Base-by-base conservation (phyloP, 495 filamentous ascomycete genomes). In the Aspergillus avenaceus region DNA sequence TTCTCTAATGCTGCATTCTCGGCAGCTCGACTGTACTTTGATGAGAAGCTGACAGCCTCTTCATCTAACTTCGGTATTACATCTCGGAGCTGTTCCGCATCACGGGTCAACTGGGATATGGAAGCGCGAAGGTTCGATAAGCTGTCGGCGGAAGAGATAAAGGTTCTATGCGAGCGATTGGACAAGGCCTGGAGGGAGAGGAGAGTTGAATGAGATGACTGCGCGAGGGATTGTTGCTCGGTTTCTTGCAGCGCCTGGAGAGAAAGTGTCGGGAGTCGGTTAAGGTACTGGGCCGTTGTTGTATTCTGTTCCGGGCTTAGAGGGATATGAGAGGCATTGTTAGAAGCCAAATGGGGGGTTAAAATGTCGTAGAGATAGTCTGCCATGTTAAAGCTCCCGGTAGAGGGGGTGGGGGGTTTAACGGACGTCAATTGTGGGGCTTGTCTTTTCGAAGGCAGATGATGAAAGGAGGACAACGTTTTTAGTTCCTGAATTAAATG, bases 121-220 rank as follows among this genome's bases (percentile, higher is more conserved):
- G 81, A 77, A 7, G 72, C 71, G 27, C 77, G 74, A 4, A 99
- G 78, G 6, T 83, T 83, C 0, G 85, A 79, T 49, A 97, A 81
- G 58, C 88, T 84, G 53, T 82, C 76, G 18, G 90, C 81, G 12
- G 92, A 93, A 28, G 80, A 75, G 55, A 97, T 88, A 52, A 97
- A 84, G 31, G 88, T 73, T 58, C 87, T 86, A 63, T 97, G 86
- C n/a, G 93, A 97, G 53, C 89, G 88, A 53, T 93, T 91, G 24
- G 90, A 92, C 43, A 97, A 80, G 0, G 84, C 79, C 60, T 99
- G 93, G 1, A 97, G 79, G 9, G 90, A 95, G 26, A 93, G 80
- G 9, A 88, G 79, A n/a, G 86, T 82, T 0, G 86, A 87, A 52
- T 97, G 90, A 6, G 85, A 84, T 38, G 87, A 79, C 56, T 96